Evolutionary conservation across 257 asterid genomes (phyloP).

Genomic region (Primulina tabacum): DNA sequence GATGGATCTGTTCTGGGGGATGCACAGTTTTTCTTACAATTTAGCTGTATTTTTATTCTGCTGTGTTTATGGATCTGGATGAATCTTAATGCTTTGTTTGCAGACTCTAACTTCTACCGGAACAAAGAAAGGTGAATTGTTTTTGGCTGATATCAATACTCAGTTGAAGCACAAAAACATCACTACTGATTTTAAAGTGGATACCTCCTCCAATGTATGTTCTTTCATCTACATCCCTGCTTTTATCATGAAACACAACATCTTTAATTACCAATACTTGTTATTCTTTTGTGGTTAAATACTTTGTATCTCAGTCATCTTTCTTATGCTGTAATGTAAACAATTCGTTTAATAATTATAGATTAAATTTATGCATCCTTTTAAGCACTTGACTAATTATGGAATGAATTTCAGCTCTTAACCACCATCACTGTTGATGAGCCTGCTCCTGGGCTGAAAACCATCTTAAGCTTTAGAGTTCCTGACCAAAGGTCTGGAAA

Average conservation of each 20-base stretch:
- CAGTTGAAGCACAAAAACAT: constrained; percentile 59
- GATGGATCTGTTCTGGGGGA: not conserved
- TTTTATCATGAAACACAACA: not conserved
- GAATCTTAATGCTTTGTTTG: not conserved
- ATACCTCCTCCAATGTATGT: constrained; percentile 53
- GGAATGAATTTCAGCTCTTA: constrained; percentile 30
- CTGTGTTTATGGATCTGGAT: not conserved
- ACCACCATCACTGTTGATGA: constrained; percentile 45
- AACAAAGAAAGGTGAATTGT: constrained; percentile 59
- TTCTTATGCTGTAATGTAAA: not conserved
- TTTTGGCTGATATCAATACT: constrained; percentile 61
- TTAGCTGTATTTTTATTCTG: not conserved
- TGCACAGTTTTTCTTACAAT: not conserved
- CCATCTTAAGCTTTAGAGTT: constrained; percentile 46
- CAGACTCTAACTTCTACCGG: constrained; percentile 58
- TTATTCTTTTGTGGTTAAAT: not conserved
- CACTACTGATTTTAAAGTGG: constrained; percentile 63
- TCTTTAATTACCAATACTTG: not conserved
- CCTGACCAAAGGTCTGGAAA: constrained; percentile 54
- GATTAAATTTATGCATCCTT: not conserved
- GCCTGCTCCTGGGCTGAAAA: constrained; percentile 47
- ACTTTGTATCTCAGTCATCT: not conserved
- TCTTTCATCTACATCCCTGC: not conserved
- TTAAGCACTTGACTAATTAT: constrained; percentile 16
- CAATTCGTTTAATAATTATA: not conserved